Evolutionary conservation across 257 asterid species (phyloP).

Genomic region (Capsicum pubescens): DNA sequence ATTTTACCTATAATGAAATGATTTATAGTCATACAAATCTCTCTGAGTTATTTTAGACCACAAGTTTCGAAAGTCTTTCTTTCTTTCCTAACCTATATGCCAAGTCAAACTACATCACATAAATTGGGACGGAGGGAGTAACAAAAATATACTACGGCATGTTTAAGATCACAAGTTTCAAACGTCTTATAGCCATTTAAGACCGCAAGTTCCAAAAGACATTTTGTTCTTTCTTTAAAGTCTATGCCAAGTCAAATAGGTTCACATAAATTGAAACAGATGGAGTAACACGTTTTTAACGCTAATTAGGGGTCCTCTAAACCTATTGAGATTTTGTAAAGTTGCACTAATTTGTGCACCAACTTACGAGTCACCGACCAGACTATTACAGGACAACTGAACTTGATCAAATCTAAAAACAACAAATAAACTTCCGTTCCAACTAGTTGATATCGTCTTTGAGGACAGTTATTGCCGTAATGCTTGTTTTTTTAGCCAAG

Average conservation of each 20-base stretch:
- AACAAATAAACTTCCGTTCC: not conserved
- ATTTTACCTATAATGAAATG: too few species aligned
- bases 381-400: not conserved
- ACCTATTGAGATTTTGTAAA: not conserved
- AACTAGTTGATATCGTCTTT: not conserved
- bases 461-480: not conserved
- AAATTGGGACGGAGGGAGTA: too few species aligned
- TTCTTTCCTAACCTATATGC: too few species aligned
- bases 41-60: too few species aligned
- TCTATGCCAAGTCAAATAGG: not conserved
- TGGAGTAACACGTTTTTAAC: not conserved
- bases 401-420: not conserved
- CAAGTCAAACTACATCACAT: too few species aligned
- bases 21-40: too few species aligned
- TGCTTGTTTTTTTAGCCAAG: not conserved
- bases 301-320: not conserved
- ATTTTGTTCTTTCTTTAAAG: not conserved
- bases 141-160: too few species aligned
- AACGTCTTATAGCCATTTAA: not conserved
- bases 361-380: not conserved
- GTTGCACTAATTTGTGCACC: not conserved
- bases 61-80: too few species aligned
- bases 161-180: not conserved
- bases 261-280: too few species aligned
- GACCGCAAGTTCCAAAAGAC: not conserved